Base-by-base conservation (phyloP, 345 rosid genomes). In the Camelina hispida region DNA sequence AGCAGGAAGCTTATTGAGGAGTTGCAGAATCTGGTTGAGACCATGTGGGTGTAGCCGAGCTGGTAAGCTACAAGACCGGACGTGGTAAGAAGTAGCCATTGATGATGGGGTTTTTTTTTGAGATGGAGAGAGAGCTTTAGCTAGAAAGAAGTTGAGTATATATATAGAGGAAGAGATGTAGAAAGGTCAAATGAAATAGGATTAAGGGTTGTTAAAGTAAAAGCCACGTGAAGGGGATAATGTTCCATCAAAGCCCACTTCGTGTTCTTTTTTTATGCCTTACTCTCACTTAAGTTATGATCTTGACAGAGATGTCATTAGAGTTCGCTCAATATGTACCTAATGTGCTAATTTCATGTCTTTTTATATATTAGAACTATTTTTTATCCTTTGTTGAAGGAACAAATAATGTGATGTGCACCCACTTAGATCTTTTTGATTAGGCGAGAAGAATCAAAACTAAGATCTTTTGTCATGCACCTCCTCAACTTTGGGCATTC, bases 11-110 rank as follows among this genome's bases (percentile, higher is more conserved):
- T 71, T 71, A 14, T 64, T 46, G 54, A 77, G 80, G 8, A 77
- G 76, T 28, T 63, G 30, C 37, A 70, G 80, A 56, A 77, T 77
- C 6, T 70, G 71, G 67, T 56, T 56, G 16, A 70, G 72, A 18
- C 82, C 46, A 48, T 37, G 75, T 14, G 91, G 87, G 69, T 87
- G 82, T 38, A 77, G 66, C 76, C 87, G 58, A 17, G 87, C 78
- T 4, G 95, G 91, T 46, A 89, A 85, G 80, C 95, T 89, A 74
- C 76, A 46, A 5, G 89, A 89, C 20, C 88, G 72, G 30, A 81
- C 74, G 12, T 80, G 76, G 82, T 81, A 81, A 7, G 68, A 75
- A 25, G 32, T 37, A 70, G 80, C 75, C 80, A 76, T 76, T 76
- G 75, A 34, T 62, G 14, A 44, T 44, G 20, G 15, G 23, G 15